phyloP scores from a whole-genome alignment of 306 rosid genomes.

The Cucurbita argyrosperma region DNA sequence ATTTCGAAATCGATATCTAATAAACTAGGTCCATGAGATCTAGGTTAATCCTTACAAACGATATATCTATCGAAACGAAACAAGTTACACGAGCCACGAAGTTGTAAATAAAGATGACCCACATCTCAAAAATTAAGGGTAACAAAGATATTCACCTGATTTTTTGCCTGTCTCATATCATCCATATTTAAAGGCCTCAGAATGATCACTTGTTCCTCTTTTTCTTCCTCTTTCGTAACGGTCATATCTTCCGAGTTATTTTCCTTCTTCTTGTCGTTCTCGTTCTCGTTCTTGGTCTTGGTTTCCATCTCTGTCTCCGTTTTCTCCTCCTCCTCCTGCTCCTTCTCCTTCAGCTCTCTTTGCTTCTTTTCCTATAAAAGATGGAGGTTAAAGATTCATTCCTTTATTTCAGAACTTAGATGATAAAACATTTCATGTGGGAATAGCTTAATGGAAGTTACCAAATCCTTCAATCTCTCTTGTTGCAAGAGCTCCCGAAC shows the following conservation, averaged over 20 bases:
- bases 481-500: constrained; percentile 78
- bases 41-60: not conserved
- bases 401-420: not conserved
- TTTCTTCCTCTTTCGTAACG: constrained; percentile 32
- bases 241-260: constrained; percentile 35
- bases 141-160: constrained; percentile 33
- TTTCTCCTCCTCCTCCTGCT: not conserved
- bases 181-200: constrained; percentile 74
- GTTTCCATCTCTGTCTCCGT: not conserved
- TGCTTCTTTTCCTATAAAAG: constrained; percentile 53
- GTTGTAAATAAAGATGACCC: not conserved
- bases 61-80: not conserved
- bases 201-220: constrained; percentile 38
- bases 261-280: not conserved
- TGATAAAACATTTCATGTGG: not conserved
- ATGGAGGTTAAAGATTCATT: constrained; percentile 1
- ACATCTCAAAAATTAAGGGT: not conserved
- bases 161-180: constrained; percentile 89
- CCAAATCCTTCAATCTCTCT: constrained; percentile 69
- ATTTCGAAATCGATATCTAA: not conserved
- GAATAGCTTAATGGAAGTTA: constrained; percentile 16
- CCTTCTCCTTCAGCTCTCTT: constrained; percentile 15
- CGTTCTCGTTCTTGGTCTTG: not conserved
- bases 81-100: not conserved
- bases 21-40: not conserved